phyloP scores from a whole-genome alignment of 805 yeast species.

The Peterozyma xylosa region DNA sequence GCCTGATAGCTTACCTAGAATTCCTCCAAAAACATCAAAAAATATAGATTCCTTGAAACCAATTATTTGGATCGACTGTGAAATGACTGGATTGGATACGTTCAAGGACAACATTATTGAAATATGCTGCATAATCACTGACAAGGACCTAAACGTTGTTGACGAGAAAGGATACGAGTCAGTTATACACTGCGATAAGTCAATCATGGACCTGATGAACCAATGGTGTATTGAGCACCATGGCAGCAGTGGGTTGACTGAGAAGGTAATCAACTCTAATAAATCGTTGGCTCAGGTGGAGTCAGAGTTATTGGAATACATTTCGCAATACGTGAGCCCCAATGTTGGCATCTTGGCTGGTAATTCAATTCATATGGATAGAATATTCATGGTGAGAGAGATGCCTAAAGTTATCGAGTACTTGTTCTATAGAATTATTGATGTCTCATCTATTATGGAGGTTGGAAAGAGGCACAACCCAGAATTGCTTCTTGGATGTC shows the following conservation, averaged over 20 bases:
- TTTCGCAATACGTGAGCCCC: conserved; percentile 45
- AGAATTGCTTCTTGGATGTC: conserved; percentile 43
- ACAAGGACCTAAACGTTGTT: conserved; percentile 64
- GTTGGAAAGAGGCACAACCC: conserved; percentile 74
- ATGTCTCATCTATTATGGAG: conserved; percentile 85
- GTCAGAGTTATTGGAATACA: conserved; percentile 52
- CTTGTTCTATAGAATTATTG: conserved; percentile 72
- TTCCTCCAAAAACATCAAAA: not conserved
- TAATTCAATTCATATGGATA: conserved; percentile 87
- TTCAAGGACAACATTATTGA: conserved; percentile 80
- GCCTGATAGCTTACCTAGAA: not conserved
- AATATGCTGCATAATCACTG: conserved; percentile 85
- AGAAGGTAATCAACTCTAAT: conserved; percentile 52
- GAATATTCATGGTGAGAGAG: conserved; percentile 74
- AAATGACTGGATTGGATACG: conserved; percentile 94
- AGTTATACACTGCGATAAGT: conserved; percentile 63
- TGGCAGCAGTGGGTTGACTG: conserved; percentile 67
- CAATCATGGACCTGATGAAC: conserved; percentile 63
- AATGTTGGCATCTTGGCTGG: conserved; percentile 78
- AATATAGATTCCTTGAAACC: conserved; percentile 17
- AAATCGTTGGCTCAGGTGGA: conserved; percentile 59
- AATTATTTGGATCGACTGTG: conserved; percentile 95
- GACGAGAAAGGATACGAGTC: conserved; percentile 74
- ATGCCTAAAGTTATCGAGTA: conserved; percentile 67
- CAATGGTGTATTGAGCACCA: conserved; percentile 88